phyloP scores from a whole-genome alignment of 805 yeast genomes.

The Hanseniaspora meyeri region DNA sequence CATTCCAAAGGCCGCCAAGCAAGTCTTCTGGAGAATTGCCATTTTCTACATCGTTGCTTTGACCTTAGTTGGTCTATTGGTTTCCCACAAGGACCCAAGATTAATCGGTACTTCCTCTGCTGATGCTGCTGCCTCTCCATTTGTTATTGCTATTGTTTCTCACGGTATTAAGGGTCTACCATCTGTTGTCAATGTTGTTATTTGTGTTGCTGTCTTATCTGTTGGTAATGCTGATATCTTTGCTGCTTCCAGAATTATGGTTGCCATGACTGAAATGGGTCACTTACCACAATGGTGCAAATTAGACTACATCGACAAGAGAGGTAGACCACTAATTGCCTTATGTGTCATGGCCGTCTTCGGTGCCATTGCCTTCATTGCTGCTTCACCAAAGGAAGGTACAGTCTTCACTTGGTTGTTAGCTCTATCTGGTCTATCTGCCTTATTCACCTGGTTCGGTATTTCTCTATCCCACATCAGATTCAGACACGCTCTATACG shows the following conservation, averaged over 20 bases:
- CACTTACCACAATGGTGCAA: constrained; percentile 42
- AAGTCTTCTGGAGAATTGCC: constrained; percentile 45
- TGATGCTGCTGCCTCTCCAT: constrained; percentile 67
- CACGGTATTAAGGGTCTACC: constrained; percentile 58
- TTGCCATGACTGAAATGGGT: constrained; percentile 52
- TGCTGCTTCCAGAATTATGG: constrained; percentile 54
- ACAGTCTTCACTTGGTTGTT: constrained; percentile 52
- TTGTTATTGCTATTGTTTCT: constrained; percentile 54
- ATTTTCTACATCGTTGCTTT: constrained; percentile 36
- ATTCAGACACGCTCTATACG: constrained; percentile 43
- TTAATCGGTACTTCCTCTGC: constrained; percentile 38
- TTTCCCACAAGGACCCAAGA: constrained; percentile 34
- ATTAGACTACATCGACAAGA: constrained; percentile 47
- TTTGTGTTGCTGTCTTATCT: constrained; percentile 51
- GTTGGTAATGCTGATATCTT: constrained; percentile 63
- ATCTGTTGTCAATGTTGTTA: constrained; percentile 54
- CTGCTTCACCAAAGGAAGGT: constrained; percentile 40
- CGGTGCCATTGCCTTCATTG: constrained; percentile 49
- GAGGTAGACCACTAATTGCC: constrained; percentile 55
- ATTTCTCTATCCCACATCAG: constrained; percentile 41
- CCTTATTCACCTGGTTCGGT: constrained; percentile 45
- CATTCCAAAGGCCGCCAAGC: constrained; percentile 42
- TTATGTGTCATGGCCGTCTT: constrained; percentile 38
- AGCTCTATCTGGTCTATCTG: constrained; percentile 47
- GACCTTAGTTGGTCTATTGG: constrained; percentile 35